Conservation (phyloP, 805 yeast genomes). For the Jamesozyma piceae region DNA sequence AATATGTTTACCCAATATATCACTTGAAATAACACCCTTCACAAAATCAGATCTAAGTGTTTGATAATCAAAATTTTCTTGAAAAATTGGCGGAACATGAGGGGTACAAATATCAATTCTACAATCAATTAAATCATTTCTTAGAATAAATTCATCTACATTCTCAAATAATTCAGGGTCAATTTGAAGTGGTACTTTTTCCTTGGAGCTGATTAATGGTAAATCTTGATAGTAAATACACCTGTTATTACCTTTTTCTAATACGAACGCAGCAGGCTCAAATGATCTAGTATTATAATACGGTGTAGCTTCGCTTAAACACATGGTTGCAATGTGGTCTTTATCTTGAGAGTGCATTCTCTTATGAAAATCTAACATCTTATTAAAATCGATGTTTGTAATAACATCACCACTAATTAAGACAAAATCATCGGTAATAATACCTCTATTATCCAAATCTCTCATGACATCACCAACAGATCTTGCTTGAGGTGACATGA, state of each 20-base stretch:
- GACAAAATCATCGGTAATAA: slow-evolving; percentile 82
- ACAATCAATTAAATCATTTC: slow-evolving; percentile 93
- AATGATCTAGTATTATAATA: slow-evolving; percentile 76
- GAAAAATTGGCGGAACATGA: slow-evolving; percentile 89
- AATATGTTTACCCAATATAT: slow-evolving; percentile 79
- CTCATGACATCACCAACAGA: slow-evolving; percentile 97
- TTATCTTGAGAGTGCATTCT: slow-evolving; percentile 64
- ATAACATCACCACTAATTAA: slow-evolving; percentile 91
- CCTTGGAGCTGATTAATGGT: slow-evolving; percentile 42
- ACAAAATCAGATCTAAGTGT: slow-evolving; percentile 77
- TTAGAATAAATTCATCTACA: slow-evolving; percentile 64
- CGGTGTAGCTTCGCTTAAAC: slow-evolving; percentile 74
- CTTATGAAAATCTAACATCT: slow-evolving; percentile 65
- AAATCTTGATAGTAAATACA: slow-evolving; percentile 80
- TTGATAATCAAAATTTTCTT: slow-evolving; percentile 94
- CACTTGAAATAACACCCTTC: slow-evolving; percentile 82
- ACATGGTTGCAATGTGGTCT: slow-evolving; percentile 93
- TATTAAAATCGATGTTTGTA: slow-evolving; percentile 75
- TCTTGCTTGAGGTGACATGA: slow-evolving; percentile 75
- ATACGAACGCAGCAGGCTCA: slow-evolving; percentile 76
- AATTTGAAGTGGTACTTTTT: slow-evolving; percentile 45
- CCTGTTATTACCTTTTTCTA: slow-evolving; percentile 63
- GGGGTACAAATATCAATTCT: slow-evolving; percentile 93
- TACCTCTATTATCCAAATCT: slow-evolving; percentile 83
- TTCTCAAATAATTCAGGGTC: slow-evolving; percentile 76